phyloP scores from a whole-genome alignment of 2,329 filamentous ascomycete species.

The Trichoderma polysporum region DNA sequence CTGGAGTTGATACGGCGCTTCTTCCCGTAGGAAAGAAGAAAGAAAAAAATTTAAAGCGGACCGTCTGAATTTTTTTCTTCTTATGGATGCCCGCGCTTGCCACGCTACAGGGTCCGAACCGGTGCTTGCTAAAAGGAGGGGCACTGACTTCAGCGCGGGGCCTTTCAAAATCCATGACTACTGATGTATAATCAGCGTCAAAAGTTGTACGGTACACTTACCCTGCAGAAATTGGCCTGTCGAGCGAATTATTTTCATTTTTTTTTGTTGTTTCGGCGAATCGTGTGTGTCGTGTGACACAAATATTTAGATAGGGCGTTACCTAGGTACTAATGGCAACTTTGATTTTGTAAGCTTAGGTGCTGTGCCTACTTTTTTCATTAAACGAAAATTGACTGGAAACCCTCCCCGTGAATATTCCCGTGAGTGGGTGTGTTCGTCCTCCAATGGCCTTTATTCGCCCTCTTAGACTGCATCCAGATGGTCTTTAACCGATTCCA shows the following conservation, averaged over 20 bases:
- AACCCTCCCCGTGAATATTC: neutral
- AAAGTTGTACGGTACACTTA: neutral
- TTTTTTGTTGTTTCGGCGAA: too few species aligned
- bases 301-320: too few species aligned
- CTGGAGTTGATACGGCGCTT: constrained; percentile 46
- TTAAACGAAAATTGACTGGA: too few species aligned
- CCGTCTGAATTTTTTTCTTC: constrained; percentile 43
- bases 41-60: constrained; percentile 35
- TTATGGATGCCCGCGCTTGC: neutral
- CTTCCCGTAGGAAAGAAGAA: constrained; percentile 54
- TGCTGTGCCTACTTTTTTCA: too few species aligned
- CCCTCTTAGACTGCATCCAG: neutral
- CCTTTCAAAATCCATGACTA: neutral
- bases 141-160: neutral
- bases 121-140: constrained; percentile 19
- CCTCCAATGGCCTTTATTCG: neutral
- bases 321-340: too few species aligned
- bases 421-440: neutral
- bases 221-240: neutral
- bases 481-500: neutral
- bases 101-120: constrained; percentile 3
- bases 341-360: neutral
- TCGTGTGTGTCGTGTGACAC: too few species aligned
- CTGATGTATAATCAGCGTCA: neutral
- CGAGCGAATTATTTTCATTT: neutral